Evolutionary conservation across 148 eudicot species (phyloP), one percentile per base, ranked within the genome.

Genomic region (Cornus florida): DNA sequence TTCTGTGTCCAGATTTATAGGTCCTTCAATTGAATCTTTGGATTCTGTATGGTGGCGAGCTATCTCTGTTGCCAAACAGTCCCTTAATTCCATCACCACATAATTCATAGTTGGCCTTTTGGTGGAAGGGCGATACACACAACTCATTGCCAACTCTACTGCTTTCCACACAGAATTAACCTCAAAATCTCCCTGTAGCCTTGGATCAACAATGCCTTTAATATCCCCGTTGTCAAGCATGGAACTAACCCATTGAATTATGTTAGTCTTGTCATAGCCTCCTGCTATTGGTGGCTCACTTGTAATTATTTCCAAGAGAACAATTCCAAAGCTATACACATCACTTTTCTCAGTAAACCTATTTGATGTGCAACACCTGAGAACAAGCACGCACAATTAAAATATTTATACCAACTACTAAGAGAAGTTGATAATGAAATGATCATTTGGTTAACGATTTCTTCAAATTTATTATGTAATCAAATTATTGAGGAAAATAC

Each of bases 311-410:
- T 76, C 83, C 7, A 81, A 31, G 13, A 81, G 66, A 14, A 81
- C 75, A 69, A 81, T 79, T 19, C 76, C 83, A 13, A 62, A 81
- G 22, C 83, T 71, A 38, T 81, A 76, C 0, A 76, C 76, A n/a
- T 76, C 83, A n/a, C 80, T 71, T 67, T 71, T 81, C 57, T 76
- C 80, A 19, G 66, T 81, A 69, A 81, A 22, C n/a, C 66, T 65
- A 5, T 19, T 14, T 20, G 80, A 75, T 14, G 50, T 6, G 1
- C 35, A 59, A 67, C 75, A 81, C 76, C 83, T 32, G 35, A 33
- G 35, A 33, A 33, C 35, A n/a, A n/a, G n/a, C 35, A 33, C 1
- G 35, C 3, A 33, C 35, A 33, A 1, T 1, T 3, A 3, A 33
- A 33, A 33, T 33, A 33, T 33, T 33, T 33, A 33, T 1, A 33